Base-by-base conservation (phyloP, 768 basidiomycete genomes). In the Serendipita sp. region DNA sequence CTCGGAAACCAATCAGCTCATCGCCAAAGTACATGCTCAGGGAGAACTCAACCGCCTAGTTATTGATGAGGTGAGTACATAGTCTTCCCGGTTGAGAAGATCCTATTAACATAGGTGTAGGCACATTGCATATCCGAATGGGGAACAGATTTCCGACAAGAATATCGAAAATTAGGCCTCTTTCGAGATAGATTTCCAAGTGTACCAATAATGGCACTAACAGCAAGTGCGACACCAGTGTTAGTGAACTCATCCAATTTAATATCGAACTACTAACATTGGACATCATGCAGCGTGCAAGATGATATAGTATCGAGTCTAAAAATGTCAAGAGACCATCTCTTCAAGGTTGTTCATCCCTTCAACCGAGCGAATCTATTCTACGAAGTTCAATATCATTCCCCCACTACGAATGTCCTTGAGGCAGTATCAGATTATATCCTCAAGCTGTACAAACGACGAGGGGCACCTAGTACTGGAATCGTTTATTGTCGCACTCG, bases 61-160 rank as follows among this genome's bases (percentile, higher is more conserved):
- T 11, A 79, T 92, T 2, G 90, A 92, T 64, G 90, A 92, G 79
- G 87, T 86, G 55, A 72, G 69, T 27, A 63, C 63, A 67, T 8
- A 23, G 23, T 23, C 23, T 62, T 18, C 23, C 18, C 33, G 43
- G n/a, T 29, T 63, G 33, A 18, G 50, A 27, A 44, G 63, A 63
- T 8, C 46, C 62, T 33, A 23, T 34, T 64, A 11, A 66, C 45
- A 53, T 62, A 31, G 31, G 50, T 4, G 36, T 10, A 87, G 86
- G 89, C 88, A 1, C 88, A 91, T 71, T 89, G 89, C 67, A 88
- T 91, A 67, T 89, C 88, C 18, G 88, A 90, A 77, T 91, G 88
- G 89, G 88, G 87, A 0, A 87, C 89, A 55, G 83, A 88, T 68
- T 90, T 90, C 70, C 82, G 90, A 29, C 77, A 72, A 36, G 85